Conservation (phyloP, 306 rosid genomes). For the Mimosa pudica region DNA sequence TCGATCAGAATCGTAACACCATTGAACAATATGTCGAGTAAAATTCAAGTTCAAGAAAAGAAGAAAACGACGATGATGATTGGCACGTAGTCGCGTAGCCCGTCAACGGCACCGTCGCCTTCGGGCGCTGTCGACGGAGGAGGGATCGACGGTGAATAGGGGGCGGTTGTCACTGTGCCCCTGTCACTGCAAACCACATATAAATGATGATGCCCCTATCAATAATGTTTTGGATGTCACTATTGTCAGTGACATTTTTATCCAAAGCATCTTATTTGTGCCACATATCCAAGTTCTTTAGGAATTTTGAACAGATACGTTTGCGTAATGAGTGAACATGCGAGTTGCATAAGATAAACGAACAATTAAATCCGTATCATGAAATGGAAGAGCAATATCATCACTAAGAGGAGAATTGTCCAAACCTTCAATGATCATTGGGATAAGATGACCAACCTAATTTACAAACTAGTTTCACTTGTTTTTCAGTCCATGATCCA, state of each 20-base stretch:
- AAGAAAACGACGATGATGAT: too few relatives aligned
- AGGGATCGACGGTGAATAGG: too few relatives aligned
- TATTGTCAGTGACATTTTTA: background rate
- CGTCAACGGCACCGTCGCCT: too few relatives aligned
- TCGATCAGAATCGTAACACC: slow-evolving; percentile 42
- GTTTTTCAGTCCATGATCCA: slow-evolving; percentile 47
- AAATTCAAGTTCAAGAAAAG: too few relatives aligned
- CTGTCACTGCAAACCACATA: too few relatives aligned
- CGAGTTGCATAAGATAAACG: slow-evolving; percentile 43
- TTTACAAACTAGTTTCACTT: slow-evolving; percentile 43
- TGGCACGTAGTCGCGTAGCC: too few relatives aligned
- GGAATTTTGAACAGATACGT: background rate
- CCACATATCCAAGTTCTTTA: background rate
- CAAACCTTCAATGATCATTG: slow-evolving; percentile 47
- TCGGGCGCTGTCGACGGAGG: too few relatives aligned
- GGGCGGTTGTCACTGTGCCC: too few relatives aligned
- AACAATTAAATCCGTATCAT: slow-evolving; percentile 39
- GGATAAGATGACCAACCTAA: slow-evolving; percentile 37
- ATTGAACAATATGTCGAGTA: too few relatives aligned
- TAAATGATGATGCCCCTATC: too few relatives aligned
- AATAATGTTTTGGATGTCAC: too few relatives aligned
- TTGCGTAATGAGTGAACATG: slow-evolving; percentile 47
- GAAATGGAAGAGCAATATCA: slow-evolving; percentile 12
- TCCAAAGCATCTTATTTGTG: slow-evolving; percentile 27
- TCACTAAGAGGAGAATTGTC: slow-evolving; percentile 35